A percentile compares a stretch with the other conserved stretches of the same genome.
phyloP scores from a whole-genome alignment of 164 flowering plant species.

The Vitis riparia region DNA sequence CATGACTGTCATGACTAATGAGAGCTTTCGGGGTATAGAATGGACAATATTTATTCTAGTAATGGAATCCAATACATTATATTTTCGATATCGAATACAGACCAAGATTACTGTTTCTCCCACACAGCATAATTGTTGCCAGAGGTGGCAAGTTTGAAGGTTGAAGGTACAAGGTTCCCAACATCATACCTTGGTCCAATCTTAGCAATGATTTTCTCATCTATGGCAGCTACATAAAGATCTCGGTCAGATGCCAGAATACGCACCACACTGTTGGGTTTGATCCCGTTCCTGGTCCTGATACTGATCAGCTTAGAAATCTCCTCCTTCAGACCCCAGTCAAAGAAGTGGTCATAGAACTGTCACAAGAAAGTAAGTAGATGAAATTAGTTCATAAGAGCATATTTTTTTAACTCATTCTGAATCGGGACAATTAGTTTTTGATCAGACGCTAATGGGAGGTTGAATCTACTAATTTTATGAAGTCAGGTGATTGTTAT shows the following conservation, averaged over 20 bases:
- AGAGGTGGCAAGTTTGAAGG: constrained; percentile 42
- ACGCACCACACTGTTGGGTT: constrained; percentile 35
- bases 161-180: constrained; percentile 60
- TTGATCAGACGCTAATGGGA: no score
- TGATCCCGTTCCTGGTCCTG: constrained; percentile 54
- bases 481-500: no score
- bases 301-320: constrained; percentile 45
- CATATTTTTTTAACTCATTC: no score
- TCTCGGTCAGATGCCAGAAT: constrained; percentile 62
- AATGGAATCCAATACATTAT: no score
- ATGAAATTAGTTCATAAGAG: no score
- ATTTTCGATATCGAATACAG: no score
- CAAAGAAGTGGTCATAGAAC: constrained; percentile 84
- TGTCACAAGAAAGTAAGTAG: constrained; percentile 26
- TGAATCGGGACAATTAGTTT: no score
- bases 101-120: constrained; percentile 32
- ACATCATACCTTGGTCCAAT: constrained; percentile 62
- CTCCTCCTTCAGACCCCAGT: constrained; percentile 67
- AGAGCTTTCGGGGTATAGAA: no score
- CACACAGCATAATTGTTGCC: constrained; percentile 70
- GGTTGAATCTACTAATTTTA: no score
- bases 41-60: no score
- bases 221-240: constrained; percentile 62
- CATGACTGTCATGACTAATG: no score
- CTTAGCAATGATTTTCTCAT: constrained; percentile 55